Conservation (phyloP, 371 early-diverging fungal species). For the Mucor indicus region DNA sequence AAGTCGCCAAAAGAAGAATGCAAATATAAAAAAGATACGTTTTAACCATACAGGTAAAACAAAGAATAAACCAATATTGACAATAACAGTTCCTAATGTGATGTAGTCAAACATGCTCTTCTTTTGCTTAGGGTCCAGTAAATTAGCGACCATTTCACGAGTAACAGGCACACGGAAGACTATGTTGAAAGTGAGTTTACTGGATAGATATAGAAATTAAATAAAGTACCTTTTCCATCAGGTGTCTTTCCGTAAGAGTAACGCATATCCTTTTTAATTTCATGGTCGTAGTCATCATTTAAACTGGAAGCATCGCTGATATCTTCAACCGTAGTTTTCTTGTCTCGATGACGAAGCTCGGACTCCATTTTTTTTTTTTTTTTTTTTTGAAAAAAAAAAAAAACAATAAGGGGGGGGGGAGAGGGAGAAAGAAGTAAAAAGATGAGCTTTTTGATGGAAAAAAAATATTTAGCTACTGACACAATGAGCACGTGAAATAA, state of each 20-base stretch:
- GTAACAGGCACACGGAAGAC: constrained; percentile 77
- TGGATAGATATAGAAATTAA: neutral
- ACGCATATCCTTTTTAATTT: constrained; percentile 30
- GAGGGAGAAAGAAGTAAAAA: constrained; percentile 2
- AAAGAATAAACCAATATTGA: constrained; percentile 67
- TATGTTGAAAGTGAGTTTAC: constrained; percentile 5
- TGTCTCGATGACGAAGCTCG: constrained; percentile 28
- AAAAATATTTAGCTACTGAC: too few relatives aligned
- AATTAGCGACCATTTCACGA: constrained; percentile 69
- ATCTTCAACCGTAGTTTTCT: constrained; percentile 5
- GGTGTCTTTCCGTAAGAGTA: constrained; percentile 60
- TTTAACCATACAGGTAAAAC: constrained; percentile 47
- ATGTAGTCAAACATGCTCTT: constrained; percentile 77
- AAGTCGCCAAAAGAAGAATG: constrained; percentile 85
- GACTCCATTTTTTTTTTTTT: constrained; percentile 16
- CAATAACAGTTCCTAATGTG: constrained; percentile 65
- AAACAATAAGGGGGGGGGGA: constrained; percentile 1
- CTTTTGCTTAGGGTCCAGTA: constrained; percentile 61
- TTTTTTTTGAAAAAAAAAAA: constrained; percentile 11
- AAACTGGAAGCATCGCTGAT: constrained; percentile 10
- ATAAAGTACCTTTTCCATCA: constrained; percentile 46
- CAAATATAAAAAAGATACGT: constrained; percentile 56
- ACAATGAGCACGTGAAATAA: too few relatives aligned
- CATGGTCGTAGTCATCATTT: constrained; percentile 16
- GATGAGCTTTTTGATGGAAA: neutral